Evolutionary conservation across 495 filamentous ascomycete genomes (phyloP), one percentile per base, ranked within the genome.

Genomic region (Podospora fimiseda): DNA sequence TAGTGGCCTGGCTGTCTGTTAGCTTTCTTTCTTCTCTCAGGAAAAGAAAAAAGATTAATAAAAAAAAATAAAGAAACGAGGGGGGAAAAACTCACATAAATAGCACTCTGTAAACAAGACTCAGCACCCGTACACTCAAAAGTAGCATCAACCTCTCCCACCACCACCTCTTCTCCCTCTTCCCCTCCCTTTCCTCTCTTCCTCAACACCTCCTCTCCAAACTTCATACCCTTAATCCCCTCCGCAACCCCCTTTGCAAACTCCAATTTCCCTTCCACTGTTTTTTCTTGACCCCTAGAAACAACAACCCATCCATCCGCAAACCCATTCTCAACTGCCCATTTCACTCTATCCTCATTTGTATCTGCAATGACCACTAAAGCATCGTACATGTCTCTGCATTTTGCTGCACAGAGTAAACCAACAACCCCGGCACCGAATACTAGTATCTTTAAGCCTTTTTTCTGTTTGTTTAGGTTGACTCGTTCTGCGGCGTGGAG

Each of bases 41-140:
- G n/a, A n/a, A n/a, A n/a, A n/a, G n/a, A n/a, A n/a, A n/a, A n/a
- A n/a, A n/a, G n/a, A n/a, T n/a, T n/a, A n/a, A n/a, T n/a, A n/a
- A n/a, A n/a, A n/a, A n/a, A n/a, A n/a, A n/a, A n/a, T n/a, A n/a
- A n/a, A n/a, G n/a, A n/a, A n/a, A n/a, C n/a, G n/a, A n/a, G n/a
- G n/a, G n/a, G n/a, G n/a, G n/a, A 13, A 20, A 30, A 13, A 60
- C 69, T 69, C 55, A 79, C 88, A 62, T 91, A 95, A 56, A 97
- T 95, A 8, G 87, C 81, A n/a, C 85, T 80, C 66, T 96, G 90
- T 41, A 94, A 73, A 59, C 90, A 95, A 2, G 83, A 77, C 44
- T 92, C 89, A 3, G 90, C 89, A 22, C 92, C 92, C 0, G 92
- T 96, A 65, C 92, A 96, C 67, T 97, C 92, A 65, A 89, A 95